Evolutionary conservation across 1,139 yeast genomes (phyloP), one percentile per base, ranked within the genome.

Genomic region (Blastobotrys persicus): DNA sequence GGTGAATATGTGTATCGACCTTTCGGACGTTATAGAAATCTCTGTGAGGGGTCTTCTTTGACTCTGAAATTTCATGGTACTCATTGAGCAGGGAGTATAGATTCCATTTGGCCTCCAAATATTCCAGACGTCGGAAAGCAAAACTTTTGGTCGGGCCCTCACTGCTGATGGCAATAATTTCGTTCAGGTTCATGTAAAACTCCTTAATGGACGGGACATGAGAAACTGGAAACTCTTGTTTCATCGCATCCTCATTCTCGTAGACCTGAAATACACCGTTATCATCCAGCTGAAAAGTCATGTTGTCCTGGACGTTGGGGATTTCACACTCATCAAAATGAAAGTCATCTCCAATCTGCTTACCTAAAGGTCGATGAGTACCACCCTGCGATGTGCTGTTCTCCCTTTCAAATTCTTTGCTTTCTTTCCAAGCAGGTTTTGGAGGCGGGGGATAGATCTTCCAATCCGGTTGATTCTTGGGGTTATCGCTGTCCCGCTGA

Each of bases 1-100:
- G 98, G 68, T 94, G 99, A 62, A 94, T 96, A 75, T 94, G 99
- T 12, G 98, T 94, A 64, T 94, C 99, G 41, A 94, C 99, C 67
- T 94, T 94, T 74, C 98, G 82, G 45, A 94, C 98, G 64, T 94
- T 94, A 72, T 94, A 94, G 63, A 94, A 94, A 69, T 94, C 99
- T 67, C 98, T 81, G 67, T 92, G 99, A 2, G 97, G 97, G 55
- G 88, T 83, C 52, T 78, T 61, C 59, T 83, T 85, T 56, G 95
- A 84, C 56, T 87, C 94, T 19, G 92, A 83, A 14, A 84, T 85
- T 67, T 94, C 99, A 63, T 88, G 95, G 65, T 88, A 91, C 63
- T 92, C 98, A 65, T 92, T 91, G 58, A 91, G 74, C 56, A 94
- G 70, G 54, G 81, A 80, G 70, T 92, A 92, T 69, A 94, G 71